These are phyloP conservation scores for Vigna angularis DNA, from an alignment of 306 rosid genomes.

Conservation along the genomic window DNA sequence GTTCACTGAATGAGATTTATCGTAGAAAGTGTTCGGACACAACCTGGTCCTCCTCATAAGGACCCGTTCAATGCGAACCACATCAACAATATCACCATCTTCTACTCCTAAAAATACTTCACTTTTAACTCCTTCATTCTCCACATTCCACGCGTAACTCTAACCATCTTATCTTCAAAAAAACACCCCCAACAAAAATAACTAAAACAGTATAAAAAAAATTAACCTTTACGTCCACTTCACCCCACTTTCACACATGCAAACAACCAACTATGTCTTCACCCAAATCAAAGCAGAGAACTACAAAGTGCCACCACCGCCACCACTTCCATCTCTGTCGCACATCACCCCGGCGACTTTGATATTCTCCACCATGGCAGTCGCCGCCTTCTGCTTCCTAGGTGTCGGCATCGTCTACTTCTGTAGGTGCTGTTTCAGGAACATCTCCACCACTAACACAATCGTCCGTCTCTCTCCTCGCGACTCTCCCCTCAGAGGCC, in stretches of 20 bases:
- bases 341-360: slow-evolving; percentile 44
- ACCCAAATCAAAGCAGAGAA: background rate
- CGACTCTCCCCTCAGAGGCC: slow-evolving; percentile 48
- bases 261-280: slow-evolving; percentile 28
- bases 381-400: slow-evolving; percentile 45
- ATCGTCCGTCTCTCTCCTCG: background rate
- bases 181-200: background rate
- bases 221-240: no score
- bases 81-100: slow-evolving; percentile 30
- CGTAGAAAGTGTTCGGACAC: slow-evolving; percentile 19
- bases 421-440: slow-evolving; percentile 50
- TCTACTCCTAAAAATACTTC: background rate
- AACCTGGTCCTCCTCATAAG: slow-evolving; percentile 38
- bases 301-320: background rate
- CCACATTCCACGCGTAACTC: background rate
- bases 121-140: background rate
- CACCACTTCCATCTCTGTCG: background rate
- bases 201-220: background rate
- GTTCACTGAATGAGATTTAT: slow-evolving; percentile 32
- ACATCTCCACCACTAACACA: slow-evolving; percentile 34
- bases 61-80: slow-evolving; percentile 60
- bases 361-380: slow-evolving; percentile 44
- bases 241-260: slow-evolving; percentile 41
- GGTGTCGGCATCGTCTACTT: slow-evolving; percentile 54
- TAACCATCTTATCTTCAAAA: background rate